Base-by-base conservation (phyloP, 1,284 basidiomycete species). In the Cryptococcus deneoformans region DNA sequence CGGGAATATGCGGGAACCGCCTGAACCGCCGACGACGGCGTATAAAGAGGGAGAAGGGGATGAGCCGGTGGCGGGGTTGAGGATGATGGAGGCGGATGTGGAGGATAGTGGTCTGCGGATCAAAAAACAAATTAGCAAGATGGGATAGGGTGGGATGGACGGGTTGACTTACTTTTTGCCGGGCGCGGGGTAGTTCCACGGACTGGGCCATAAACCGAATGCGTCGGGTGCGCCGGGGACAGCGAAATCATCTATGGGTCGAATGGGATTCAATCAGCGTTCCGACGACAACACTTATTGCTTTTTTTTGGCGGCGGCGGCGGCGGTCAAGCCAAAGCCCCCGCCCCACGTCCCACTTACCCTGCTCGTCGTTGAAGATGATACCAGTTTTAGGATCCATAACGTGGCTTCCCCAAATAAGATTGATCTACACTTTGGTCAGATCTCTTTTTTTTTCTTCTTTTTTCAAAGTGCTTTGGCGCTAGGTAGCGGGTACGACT, bases 1-100 rank as follows among this genome's bases (percentile, higher is more conserved):
- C n/a, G 0, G 85, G 75, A 95, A 90, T 59, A 98, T 97, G 16
- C 87, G 83, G 2, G 87, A 86, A 20, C 93, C 93, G 6, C 94
- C 94, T 1, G 90, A 87, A 14, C 88, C 94, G 52, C 94, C 94
- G 35, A 92, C 73, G 0, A 86, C 84, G 12, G 87, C 79, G 65
- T 83, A 85, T 59, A 94, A 84, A 0, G 85, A 82, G 1, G n/a
- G n/a, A n/a, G n/a, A 24, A 2, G 56, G 51, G 34, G 9, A 8
- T 3, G 35, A 42, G 16, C 47, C 20, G n/a, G 53, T 6, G 11
- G 52, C 10, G 20, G 77, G 68, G 62, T 88, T 66, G 69, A 95
- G 90, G 12, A 96, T 75, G 63, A 97, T 91, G 0, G 86, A 84
- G 0, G 94, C 89, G 1, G 82, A 77, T 0, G 84, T 95, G 1